Base-by-base conservation (phyloP, 768 basidiomycete genomes). In the Mycena haematopus region DNA sequence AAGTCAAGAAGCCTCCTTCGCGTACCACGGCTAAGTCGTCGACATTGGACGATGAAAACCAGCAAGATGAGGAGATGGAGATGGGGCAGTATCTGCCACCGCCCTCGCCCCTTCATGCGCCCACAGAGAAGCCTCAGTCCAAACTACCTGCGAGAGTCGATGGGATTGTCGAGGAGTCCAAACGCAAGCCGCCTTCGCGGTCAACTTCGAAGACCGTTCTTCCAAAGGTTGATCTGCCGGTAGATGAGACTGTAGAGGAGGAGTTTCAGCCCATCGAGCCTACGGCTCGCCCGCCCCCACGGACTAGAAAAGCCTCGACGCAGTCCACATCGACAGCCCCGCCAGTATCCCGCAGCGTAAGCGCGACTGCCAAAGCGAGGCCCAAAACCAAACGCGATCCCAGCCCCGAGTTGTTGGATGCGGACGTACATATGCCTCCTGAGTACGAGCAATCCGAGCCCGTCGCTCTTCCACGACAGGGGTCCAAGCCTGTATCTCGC, bases 71-170 rank as follows among this genome's bases (percentile, higher is more conserved):
- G 10, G 65, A 70, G 42, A 58, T 53, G 14, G 56, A 65, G 38
- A 61, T 58, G 52, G 65, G 65, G 3, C 67, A 71, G 44, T 67
- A 69, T 31, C 60, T 69, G 27, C 68, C 62, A 17, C 64, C 69
- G 24, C 64, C 60, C 25, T 59, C 47, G 52, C 61, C 38, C 19
- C 56, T 56, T 6, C 65, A 63, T 35, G 52, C 36, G 36, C 33
- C 51, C 40, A 46, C 22, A 13, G 60, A 25, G 27, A 60, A 61
- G 51, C 22, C 50, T 27, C 54, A 56, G 45, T 50, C 42, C 31
- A 62, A 62, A 33, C 54, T 60, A 24, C 31, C 58, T 36, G 56
- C 59, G 31, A 65, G 45, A 56, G 38, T 56, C 19, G 29, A 31
- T 9, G 46, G 33, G 36, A 19, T 49, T 31, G 62, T 21, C 24